Base-by-base conservation (phyloP, 179 eudicot species). In the Spergularia azorica region DNA sequence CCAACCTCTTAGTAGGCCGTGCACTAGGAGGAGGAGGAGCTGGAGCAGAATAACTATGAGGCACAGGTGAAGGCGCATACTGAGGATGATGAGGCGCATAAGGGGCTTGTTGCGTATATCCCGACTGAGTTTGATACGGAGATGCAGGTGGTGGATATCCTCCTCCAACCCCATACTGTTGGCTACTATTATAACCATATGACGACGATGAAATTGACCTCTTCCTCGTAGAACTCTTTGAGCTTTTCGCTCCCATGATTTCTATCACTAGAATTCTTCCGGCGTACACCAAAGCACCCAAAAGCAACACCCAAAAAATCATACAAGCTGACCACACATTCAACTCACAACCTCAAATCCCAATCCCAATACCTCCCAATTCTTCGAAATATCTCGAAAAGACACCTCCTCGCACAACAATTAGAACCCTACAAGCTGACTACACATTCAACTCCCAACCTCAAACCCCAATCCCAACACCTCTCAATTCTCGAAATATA, bases 1-100 rank as follows among this genome's bases (percentile, higher is more conserved):
- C 86, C 17, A 83, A 67, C 26, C 55, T 86, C 83, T 74, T 83
- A 68, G 75, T 76, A 48, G 84, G 79, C 57, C 79, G 72, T 38
- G 76, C 13, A 79, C 57, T 61, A 71, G 79, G 70, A 70, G 85
- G 79, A 41, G 76, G 9, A 0, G 32, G 54, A 52, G 48, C 48
- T 0, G 61, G 26, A 15, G 63, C 50, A 10, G 77, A 51, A 62
- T 79, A 78, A 68, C 48, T 60, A 4, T 39, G 63, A 63, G 85
- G 84, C 21, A 65, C 57, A 5, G 82, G 79, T 18, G 82, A 71
- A 58, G 81, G 79, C 5, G 77, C 73, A 71, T 82, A 71, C 62
- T 75, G 82, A 71, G 82, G 71, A 55, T 79, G 79, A 7, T 59
- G 74, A 9, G 82, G 75, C 10, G 60, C 75, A 50, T 79, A 43